Evolutionary conservation across 83 land plant species (phyloP), one percentile per base, ranked within the genome.

Genomic region (Larix sibirica): DNA sequence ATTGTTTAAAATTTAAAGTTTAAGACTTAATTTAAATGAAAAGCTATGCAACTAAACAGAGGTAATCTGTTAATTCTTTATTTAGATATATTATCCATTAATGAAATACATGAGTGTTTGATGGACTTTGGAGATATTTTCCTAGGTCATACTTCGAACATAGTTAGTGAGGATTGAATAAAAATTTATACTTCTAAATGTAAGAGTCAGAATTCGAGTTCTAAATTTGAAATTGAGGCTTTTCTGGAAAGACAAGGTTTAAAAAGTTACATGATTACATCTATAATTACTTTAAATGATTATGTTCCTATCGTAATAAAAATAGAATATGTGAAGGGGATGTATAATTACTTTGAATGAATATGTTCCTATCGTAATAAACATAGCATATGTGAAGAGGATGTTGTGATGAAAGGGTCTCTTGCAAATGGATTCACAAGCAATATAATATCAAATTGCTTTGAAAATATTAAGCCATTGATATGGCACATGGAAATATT

Each of bases 221-320:
- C 10, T 7, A 42, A 73, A 36, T 20, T 73, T 33, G 54, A n/a
- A 42, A 10, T n/a, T 73, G 13, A 73, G 21, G 24, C 21, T 26
- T 71, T 38, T 33, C 54, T 31, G 1, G 4, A 8, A 4, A 13
- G 73, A 38, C 8, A 54, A 13, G 64, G 50, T 8, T 1, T 18
- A 4, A 18, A 3, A 31, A 62, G 60, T 24, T 74, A 87, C 89
- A 84, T 56, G 79, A 95, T 75, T 18, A 92, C 95, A 28, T 88
- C 85, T 9, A 83, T 59, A 40, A 95, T 88, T 56, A 94, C 88
- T 23, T 81, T 82, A 75, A 89, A 96, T 10, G 96, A 96, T 82
- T 94, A 94, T 40, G 84, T 83, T 21, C 90, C 96, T 26, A 92
- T 89, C 75, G 84, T 65, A n/a, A n/a, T n/a, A n/a, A n/a, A n/a